Evolutionary conservation across 805 yeast species (phyloP).

Genomic region (Cyberlindnera sargentensis): DNA sequence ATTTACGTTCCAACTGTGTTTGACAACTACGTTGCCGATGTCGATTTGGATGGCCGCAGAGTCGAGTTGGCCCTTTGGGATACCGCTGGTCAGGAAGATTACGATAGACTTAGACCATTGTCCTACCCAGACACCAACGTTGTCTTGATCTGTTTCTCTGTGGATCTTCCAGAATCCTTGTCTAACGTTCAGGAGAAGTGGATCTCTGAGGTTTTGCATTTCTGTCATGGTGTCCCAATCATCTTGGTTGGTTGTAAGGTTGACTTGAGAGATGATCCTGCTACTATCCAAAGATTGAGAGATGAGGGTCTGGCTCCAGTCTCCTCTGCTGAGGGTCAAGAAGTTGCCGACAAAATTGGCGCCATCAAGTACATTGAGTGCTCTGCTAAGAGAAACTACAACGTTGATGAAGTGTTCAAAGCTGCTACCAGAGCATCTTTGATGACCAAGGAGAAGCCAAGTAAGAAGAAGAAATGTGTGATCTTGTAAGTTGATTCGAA

Average conservation of each 20-base stretch:
- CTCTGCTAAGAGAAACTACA: constrained; percentile 86
- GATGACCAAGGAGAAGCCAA: constrained; percentile 38
- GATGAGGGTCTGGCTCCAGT: constrained; percentile 78
- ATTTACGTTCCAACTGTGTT: constrained; percentile 95
- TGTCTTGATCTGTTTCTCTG: constrained; percentile 83
- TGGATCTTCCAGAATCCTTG: constrained; percentile 86
- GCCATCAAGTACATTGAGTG: constrained; percentile 85
- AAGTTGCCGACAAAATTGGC: constrained; percentile 84
- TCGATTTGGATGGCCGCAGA: constrained; percentile 82
- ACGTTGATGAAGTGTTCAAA: constrained; percentile 90
- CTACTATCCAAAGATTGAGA: constrained; percentile 66
- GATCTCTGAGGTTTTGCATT: constrained; percentile 89
- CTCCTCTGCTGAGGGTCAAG: constrained; percentile 72
- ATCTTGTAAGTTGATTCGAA: constrained; percentile 39
- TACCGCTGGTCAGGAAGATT: constrained; percentile 98
- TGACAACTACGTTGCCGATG: constrained; percentile 96
- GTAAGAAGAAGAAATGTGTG: constrained; percentile 48
- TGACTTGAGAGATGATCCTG: constrained; percentile 79
- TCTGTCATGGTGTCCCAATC: constrained; percentile 92
- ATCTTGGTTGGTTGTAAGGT: constrained; percentile 88
- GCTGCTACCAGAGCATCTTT: constrained; percentile 89
- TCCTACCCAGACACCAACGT: constrained; percentile 92
- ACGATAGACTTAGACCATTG: constrained; percentile 86
- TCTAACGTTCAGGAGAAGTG: constrained; percentile 94
- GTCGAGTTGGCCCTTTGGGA: constrained; percentile 96